A percentile compares a stretch with the other conserved stretches of the same genome.
Conservation (phyloP, 228 moss, liverwort and hornwort species). For the Sphagnum magellanicum region DNA sequence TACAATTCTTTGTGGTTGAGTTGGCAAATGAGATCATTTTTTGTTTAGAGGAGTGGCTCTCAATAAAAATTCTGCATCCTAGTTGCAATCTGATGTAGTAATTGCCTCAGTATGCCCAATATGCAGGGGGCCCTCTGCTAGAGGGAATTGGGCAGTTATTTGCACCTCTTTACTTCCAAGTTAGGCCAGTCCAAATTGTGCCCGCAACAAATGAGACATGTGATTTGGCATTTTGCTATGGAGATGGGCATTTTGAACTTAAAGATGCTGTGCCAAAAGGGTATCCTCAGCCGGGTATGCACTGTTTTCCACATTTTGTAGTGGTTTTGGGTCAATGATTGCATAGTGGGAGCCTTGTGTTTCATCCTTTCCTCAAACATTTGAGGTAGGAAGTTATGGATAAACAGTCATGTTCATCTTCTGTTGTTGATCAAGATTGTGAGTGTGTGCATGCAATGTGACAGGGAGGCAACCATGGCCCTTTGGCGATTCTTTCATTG, state of each 20-base stretch:
- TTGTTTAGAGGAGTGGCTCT: too few species aligned
- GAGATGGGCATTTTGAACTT: slow-evolving; percentile 71
- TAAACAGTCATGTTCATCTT: too few species aligned
- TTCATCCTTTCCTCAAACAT: background rate
- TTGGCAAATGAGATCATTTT: background rate
- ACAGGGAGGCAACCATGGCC: slow-evolving; percentile 69
- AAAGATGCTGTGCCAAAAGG: slow-evolving; percentile 50
- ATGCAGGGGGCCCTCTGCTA: slow-evolving; percentile 56
- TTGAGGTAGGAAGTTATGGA: background rate
- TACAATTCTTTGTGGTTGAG: background rate
- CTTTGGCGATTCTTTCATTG: slow-evolving; percentile 62
- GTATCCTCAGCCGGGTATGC: slow-evolving; percentile 82
- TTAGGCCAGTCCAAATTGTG: slow-evolving; percentile 50
- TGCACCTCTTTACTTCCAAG: slow-evolving; percentile 83
- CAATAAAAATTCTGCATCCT: too few species aligned
- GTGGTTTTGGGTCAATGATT: background rate
- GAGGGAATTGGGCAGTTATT: slow-evolving; percentile 44
- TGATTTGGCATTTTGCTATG: slow-evolving; percentile 73
- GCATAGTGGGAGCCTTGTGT: background rate
- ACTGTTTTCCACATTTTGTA: background rate
- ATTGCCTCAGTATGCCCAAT: too few species aligned
- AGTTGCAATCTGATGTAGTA: too few species aligned
- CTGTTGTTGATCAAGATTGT: too few species aligned
- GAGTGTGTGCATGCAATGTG: background rate
- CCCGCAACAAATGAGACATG: slow-evolving; percentile 72